These are phyloP conservation scores for Geotrichum fermentans DNA, from an alignment of 1,139 yeast genomes.

Conservation along the genomic window DNA sequence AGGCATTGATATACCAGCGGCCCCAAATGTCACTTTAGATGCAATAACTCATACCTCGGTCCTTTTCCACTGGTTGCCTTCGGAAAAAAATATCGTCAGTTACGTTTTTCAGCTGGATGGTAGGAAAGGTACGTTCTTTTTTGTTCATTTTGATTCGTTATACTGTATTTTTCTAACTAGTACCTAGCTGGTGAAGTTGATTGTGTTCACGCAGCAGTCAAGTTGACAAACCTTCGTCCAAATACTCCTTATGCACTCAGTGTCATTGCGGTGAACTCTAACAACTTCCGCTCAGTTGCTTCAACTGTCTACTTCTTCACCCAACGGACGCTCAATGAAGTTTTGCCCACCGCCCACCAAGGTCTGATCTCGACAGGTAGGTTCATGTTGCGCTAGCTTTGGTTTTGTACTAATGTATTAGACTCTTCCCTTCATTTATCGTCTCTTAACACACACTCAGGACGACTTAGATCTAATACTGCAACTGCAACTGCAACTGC, in stretches of 20 bases:
- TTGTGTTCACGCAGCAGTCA: conserved; percentile 35
- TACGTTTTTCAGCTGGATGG: conserved; percentile 48
- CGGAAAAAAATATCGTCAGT: conserved; percentile 38
- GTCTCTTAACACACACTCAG: neutral
- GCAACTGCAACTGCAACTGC: neutral
- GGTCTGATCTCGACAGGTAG: conserved; percentile 7
- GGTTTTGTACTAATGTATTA: neutral
- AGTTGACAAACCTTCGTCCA: conserved; percentile 44
- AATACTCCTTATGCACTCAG: conserved; percentile 51
- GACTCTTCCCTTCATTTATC: conserved; percentile 10
- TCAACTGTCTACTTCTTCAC: conserved; percentile 30
- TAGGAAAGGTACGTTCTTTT: conserved; percentile 32
- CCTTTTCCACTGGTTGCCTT: conserved; percentile 53
- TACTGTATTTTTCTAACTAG: neutral
- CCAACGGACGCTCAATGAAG: conserved; percentile 23
- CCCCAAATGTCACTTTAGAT: conserved; percentile 55
- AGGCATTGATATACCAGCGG: conserved; percentile 52
- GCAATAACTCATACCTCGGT: conserved; percentile 47
- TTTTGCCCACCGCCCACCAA: conserved; percentile 1
- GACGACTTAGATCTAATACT: conserved; percentile 6
- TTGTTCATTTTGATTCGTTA: no score
- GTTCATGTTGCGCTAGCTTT: neutral
- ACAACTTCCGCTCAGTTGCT: conserved; percentile 33
- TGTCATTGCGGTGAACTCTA: conserved; percentile 47
- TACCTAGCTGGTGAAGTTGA: conserved; percentile 39